Conservation (phyloP, 495 filamentous ascomycete species). For the Sordaria brevicollis region DNA sequence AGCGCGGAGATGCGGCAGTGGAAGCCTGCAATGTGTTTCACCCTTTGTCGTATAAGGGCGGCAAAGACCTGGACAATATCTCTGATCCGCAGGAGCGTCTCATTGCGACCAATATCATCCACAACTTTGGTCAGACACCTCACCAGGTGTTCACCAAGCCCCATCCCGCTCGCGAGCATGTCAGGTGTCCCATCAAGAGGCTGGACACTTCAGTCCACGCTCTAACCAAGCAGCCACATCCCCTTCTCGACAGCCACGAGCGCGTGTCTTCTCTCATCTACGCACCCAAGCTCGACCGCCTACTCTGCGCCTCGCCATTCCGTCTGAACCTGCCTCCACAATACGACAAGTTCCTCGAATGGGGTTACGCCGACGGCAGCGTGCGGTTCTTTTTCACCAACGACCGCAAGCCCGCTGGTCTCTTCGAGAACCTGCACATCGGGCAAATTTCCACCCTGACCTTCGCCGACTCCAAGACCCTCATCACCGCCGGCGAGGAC, state of each 20-base stretch:
- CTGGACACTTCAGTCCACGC: constrained; percentile 71
- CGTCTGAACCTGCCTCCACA: constrained; percentile 75
- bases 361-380: constrained; percentile 90
- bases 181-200: constrained; percentile 47
- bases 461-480: constrained; percentile 79
- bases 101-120: constrained; percentile 88
- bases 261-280: constrained; percentile 71
- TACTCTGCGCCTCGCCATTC: constrained; percentile 76
- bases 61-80: constrained; percentile 85
- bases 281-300: constrained; percentile 64
- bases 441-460: constrained; percentile 71
- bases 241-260: constrained; percentile 73
- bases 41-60: constrained; percentile 86
- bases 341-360: constrained; percentile 88
- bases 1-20: constrained; percentile 84
- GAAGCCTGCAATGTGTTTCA: constrained; percentile 94
- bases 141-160: constrained; percentile 81
- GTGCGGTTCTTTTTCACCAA: constrained; percentile 81
- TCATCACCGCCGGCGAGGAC: constrained; percentile 85
- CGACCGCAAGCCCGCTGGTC: constrained; percentile 46
- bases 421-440: constrained; percentile 88
- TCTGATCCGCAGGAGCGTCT: constrained; percentile 74
- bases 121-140: constrained; percentile 97
- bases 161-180: constrained; percentile 64
- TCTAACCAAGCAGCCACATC: constrained; percentile 70